Evolutionary conservation across 495 filamentous ascomycete genomes (phyloP), one percentile per base, ranked within the genome.

Genomic region (Echria macrotheca): DNA sequence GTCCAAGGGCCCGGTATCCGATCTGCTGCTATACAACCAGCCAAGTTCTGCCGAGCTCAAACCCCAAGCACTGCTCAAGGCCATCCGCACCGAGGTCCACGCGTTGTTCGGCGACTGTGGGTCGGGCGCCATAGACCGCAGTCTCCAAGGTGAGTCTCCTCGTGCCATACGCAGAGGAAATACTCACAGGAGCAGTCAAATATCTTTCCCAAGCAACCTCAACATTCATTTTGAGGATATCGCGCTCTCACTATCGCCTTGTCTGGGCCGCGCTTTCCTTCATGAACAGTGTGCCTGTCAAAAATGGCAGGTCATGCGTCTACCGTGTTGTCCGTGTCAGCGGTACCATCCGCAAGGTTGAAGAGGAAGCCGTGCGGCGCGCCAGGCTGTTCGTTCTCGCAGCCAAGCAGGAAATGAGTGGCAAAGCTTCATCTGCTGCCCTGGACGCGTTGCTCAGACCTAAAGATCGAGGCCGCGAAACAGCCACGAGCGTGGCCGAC

Each of bases 101-200:
- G 69, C 78, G 21, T 67, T 95, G 14, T 97, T 91, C 62, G 93
- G 93, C n/a, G 91, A 98, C 63, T 95, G 87, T 65, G 91, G 93
- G 2, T 69, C 82, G 5, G 93, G 91, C 2, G 65, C 72, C 4
- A 73, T 82, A 1, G 76, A 82, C 4, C 73, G 75, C 3, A 83
- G 80, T 53, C 61, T 94, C 15, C 75, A 77, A 58, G 77, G 89
- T 87, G 67, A 45, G 69, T n/a, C n/a, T n/a, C n/a, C n/a, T n/a
- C n/a, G n/a, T n/a, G n/a, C 56, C 39, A 46, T 56, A 52, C 57
- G 23, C 9, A 11, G 29, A 3, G n/a, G 12, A 32, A 24, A 21
- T 38, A 46, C 19, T 33, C 21, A 42, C 25, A 24, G 47, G 40
- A 23, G 29, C 49, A 94, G 89, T 98, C 11, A 96, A 93, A 74